A percentile compares a stretch with the other conserved stretches of the same genome.
Conservation (phyloP, 257 asterid species). For the Jaltomata sinuosa region DNA sequence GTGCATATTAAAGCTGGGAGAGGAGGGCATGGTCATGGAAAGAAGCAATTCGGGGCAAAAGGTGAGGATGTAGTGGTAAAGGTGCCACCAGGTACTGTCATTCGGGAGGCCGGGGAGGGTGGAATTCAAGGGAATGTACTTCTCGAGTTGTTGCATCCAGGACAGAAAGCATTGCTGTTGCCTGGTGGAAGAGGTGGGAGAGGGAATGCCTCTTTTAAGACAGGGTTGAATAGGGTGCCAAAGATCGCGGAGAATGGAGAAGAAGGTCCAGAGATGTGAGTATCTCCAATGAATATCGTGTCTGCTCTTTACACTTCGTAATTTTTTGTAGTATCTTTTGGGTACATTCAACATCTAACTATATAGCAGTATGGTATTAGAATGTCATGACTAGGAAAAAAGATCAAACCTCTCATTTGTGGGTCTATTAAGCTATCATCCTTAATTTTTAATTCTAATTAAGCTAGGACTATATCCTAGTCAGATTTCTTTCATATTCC, state of each 20-base stretch:
- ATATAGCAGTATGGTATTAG: background rate
- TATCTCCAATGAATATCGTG: background rate
- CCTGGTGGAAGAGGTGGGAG: conserved; percentile 96
- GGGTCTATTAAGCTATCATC: background rate
- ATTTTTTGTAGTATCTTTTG: background rate
- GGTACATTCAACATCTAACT: background rate
- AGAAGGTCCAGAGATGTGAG: conserved; percentile 87
- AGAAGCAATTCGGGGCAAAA: conserved; percentile 65
- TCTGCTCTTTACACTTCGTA: background rate
- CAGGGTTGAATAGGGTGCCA: conserved; percentile 80
- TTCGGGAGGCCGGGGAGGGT: conserved; percentile 53
- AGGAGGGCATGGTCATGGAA: conserved; percentile 87
- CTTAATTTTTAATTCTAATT: background rate
- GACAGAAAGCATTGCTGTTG: conserved; percentile 71
- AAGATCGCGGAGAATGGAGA: conserved; percentile 93
- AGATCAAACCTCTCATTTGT: background rate
- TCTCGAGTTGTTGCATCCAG: conserved; percentile 68
- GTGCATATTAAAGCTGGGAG: conserved; percentile 80
- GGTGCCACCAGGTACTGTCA: conserved; percentile 93
- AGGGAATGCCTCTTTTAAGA: conserved; percentile 81
- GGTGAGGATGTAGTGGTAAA: conserved; percentile 71
- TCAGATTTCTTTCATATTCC: background rate
- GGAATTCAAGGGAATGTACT: conserved; percentile 35
- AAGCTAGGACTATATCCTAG: background rate
- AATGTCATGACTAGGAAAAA: background rate